phyloP scores from a whole-genome alignment of 2,329 filamentous ascomycete species.

The Pseudogymnoascus sp. region DNA sequence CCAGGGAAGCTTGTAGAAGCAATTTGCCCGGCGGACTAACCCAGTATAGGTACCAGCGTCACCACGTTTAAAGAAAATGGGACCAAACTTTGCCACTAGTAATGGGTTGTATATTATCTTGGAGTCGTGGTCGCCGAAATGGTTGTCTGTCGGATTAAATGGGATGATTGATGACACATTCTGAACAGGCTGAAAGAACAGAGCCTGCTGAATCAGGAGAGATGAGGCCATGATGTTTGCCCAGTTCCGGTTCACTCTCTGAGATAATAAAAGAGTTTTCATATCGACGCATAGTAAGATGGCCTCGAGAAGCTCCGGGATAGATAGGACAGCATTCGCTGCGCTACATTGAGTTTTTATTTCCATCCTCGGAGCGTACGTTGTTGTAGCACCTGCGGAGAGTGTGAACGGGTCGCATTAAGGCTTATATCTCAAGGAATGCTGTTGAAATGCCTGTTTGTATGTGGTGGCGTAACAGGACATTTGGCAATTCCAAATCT shows the following conservation, averaged over 20 bases:
- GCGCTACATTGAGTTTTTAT: not conserved
- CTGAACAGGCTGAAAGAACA: not conserved
- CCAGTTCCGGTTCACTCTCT: not conserved
- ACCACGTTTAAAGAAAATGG: not conserved
- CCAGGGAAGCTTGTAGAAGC: not conserved
- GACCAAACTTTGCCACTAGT: constrained; percentile 3
- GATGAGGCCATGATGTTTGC: not conserved
- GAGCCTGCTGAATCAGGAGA: not conserved
- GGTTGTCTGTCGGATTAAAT: not conserved
- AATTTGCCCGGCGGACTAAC: not conserved
- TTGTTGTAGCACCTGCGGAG: not conserved
- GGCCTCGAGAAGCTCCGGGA: not conserved
- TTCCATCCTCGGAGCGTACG: not conserved
- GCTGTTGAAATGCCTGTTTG: not conserved
- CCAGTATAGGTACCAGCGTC: not conserved
- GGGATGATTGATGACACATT: not conserved
- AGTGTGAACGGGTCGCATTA: not conserved
- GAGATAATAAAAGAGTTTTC: not conserved
- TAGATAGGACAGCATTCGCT: not conserved
- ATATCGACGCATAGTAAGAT: not conserved
- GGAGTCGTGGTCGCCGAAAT: not conserved
- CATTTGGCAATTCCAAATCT: not conserved
- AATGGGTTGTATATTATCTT: constrained; percentile 5
- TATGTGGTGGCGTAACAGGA: not conserved
- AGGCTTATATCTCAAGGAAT: not conserved